Conservation (phyloP, 2,329 filamentous ascomycete genomes). For the Huntiella moniliformis region DNA sequence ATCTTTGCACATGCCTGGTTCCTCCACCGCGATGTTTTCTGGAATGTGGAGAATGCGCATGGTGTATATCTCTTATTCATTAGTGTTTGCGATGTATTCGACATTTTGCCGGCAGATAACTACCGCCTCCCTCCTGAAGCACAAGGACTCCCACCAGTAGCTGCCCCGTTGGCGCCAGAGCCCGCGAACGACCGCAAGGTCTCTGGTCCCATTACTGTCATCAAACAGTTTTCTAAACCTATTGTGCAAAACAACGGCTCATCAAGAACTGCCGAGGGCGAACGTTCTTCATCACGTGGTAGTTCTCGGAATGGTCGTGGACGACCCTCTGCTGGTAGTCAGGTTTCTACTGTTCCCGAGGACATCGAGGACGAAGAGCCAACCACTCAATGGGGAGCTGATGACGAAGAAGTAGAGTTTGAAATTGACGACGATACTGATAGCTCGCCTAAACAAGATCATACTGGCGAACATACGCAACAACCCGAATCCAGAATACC, state of each 20-base stretch:
- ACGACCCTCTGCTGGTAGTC: constrained; percentile 60
- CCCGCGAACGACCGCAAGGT: constrained; percentile 16
- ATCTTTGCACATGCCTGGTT: constrained; percentile 99
- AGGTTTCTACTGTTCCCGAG: constrained; percentile 51
- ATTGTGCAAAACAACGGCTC: neutral
- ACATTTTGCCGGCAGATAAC: constrained; percentile 76
- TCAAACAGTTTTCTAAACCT: constrained; percentile 5
- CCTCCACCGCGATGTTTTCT: constrained; percentile 87
- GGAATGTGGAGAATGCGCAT: constrained; percentile 78
- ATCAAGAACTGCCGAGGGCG: constrained; percentile 4
- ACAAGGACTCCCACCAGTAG: constrained; percentile 49
- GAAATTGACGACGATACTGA: constrained; percentile 1
- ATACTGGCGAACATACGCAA: constrained; percentile 24
- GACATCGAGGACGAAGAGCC: constrained; percentile 43
- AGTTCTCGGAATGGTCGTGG: constrained; percentile 47
- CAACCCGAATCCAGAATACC: neutral
- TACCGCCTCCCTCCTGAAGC: constrained; percentile 91
- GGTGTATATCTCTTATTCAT: constrained; percentile 95
- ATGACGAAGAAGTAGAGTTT: constrained; percentile 15
- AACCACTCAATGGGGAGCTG: neutral
- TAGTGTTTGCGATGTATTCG: constrained; percentile 83
- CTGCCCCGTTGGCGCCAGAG: neutral
- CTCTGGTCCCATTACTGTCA: constrained; percentile 15
- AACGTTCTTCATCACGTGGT: constrained; percentile 33
- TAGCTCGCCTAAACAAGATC: neutral